Base-by-base conservation (phyloP, 768 basidiomycete genomes). In the Kwoniella newhampshirensis region DNA sequence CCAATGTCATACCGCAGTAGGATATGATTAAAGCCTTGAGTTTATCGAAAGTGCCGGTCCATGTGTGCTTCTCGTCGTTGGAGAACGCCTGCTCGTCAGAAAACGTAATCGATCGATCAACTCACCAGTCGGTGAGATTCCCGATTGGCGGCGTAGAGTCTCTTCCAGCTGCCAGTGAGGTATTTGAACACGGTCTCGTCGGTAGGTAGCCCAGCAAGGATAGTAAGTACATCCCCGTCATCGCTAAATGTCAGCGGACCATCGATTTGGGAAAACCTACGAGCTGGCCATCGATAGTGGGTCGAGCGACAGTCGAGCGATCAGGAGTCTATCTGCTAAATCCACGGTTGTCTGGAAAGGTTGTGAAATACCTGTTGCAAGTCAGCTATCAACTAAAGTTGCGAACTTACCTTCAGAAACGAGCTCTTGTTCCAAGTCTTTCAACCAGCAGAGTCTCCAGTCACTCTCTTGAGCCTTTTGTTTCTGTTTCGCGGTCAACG, bases 91-190 rank as follows among this genome's bases (percentile, higher is more conserved):
- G 51, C 6, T 17, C 1, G 30, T 62, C 51, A 62, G 56, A 39
- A 25, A 1, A 39, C 20, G 23, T 36, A 15, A 1, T 28, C 11
- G 42, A 7, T 17, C 26, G n/a, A 6, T 18, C 1, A 20, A 64
- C 67, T 54, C 32, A 68, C 67, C 13, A 56, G 40, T 57, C 60
- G 47, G 23, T 53, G 40, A 13, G 43, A 45, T 44, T 74, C 71
- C 23, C 65, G 51, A 42, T 71, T 70, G 13, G 81, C 81, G 6
- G 77, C 61, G 61, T 88, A 87, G 39, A 88, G 64, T n/a, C 93
- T 83, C 77, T 89, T 91, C 94, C 94, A 99, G 68, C 88, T 87
- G 18, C 87, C 87, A 8, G 90, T 82, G 21, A 99, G 81, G 73
- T 91, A 98, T 69, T 96, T 90, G 57, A 94, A 91, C 0, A 84